Evolutionary conservation across 2,329 filamentous ascomycete species (phyloP).

Genomic region (Trichophyton simii): DNA sequence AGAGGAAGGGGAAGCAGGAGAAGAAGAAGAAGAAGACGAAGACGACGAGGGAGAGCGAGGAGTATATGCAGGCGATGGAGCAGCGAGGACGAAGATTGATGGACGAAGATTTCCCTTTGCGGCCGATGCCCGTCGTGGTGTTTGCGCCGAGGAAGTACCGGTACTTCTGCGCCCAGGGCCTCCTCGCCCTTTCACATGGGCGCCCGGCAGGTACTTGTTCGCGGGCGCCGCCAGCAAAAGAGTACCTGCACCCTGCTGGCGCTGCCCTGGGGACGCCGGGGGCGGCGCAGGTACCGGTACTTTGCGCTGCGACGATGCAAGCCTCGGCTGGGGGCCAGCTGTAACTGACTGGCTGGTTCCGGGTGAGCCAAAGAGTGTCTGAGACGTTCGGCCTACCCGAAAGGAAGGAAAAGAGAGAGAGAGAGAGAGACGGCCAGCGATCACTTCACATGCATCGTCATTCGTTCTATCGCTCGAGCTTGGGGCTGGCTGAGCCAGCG

Average conservation of each 20-base stretch:
- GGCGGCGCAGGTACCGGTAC: background rate
- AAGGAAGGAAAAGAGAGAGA: background rate
- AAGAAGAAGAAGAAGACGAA: background rate
- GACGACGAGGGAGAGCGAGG: background rate
- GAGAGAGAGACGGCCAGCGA: no score
- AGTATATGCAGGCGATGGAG: background rate
- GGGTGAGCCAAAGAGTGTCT: no score
- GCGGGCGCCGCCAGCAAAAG: background rate
- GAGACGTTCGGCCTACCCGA: background rate
- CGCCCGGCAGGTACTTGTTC: background rate
- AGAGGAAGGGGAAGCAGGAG: background rate
- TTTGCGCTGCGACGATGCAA: background rate
- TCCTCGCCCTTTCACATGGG: background rate
- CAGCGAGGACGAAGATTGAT: background rate
- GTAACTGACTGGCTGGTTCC: no score
- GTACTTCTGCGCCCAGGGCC: background rate
- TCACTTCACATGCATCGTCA: background rate
- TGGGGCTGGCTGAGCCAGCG: no score
- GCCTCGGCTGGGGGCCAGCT: constrained; percentile 1
- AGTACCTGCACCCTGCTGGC: background rate
- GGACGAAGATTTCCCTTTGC: constrained; percentile 1
- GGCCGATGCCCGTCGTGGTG: background rate
- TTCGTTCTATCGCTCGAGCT: background rate
- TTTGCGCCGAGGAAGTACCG: background rate
- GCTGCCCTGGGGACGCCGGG: background rate